These are phyloP conservation scores for Corrigiola litoralis DNA, from an alignment of 179 eudicot species.

Conservation along the genomic window DNA sequence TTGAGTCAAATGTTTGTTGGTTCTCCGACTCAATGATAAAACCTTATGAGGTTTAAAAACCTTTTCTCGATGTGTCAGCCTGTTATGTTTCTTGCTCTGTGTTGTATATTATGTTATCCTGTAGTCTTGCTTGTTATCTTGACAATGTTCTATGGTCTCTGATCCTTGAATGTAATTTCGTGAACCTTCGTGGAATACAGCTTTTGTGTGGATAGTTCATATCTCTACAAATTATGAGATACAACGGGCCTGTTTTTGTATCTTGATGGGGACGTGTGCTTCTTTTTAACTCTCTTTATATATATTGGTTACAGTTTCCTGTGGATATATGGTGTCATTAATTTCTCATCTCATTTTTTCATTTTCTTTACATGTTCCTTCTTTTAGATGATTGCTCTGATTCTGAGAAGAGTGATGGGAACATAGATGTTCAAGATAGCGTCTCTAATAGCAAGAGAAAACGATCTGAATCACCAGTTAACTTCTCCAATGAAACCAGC, in stretches of 20 bases:
- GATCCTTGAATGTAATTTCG: too few relatives aligned
- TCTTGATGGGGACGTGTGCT: not conserved
- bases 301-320: not conserved
- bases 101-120: not conserved
- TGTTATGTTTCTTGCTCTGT: not conserved
- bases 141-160: too few relatives aligned
- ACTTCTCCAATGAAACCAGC: conserved; percentile 7
- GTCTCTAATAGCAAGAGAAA: conserved; percentile 14
- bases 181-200: too few relatives aligned
- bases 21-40: too few relatives aligned
- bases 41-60: too few relatives aligned
- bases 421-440: conserved; percentile 17
- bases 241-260: not conserved
- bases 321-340: not conserved
- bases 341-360: too few relatives aligned
- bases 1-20: too few relatives aligned
- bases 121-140: not conserved
- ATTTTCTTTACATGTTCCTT: too few relatives aligned
- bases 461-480: conserved; percentile 10
- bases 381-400: conserved; percentile 32
- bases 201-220: not conserved
- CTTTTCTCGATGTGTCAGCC: not conserved
- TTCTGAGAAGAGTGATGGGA: conserved; percentile 19
- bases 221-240: not conserved
- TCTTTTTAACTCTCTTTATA: too few relatives aligned